Base-by-base conservation (phyloP, 2,329 filamentous ascomycete genomes). In the Ophiosphaerella narmari region DNA sequence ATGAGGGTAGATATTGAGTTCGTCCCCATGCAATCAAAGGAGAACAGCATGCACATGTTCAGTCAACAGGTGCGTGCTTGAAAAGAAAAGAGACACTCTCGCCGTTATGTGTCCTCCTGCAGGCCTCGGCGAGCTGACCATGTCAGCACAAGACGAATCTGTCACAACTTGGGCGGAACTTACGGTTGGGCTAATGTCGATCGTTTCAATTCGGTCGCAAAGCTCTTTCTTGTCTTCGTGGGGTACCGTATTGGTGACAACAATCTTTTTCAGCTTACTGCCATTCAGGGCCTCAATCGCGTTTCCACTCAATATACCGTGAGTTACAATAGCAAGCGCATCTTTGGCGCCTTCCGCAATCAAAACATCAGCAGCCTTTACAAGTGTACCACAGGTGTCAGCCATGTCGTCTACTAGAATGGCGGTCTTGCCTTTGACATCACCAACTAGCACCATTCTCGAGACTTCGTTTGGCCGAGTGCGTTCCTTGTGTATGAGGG, bases 361-460 rank as follows among this genome's bases (percentile, higher is more conserved):
- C 44, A 97, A 84, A 0, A 92, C 93, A 49, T 90, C 87, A 13
- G 93, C 94, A 2, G 92, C 94, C 78, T 97, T 97, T 73, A 82
- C 85, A 11, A 89, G 79, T 1, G 91, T 96, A 61, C 91, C 91
- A 73, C 92, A 97, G 4, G 93, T 97, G 71, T 97, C 93, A 29
- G 92, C 92, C 91, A 97, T 97, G 72, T 97, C 93, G 72, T 97
- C 93, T 40, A 99, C 93, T 41, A 99, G 86, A 68, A 99, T 97
- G 52, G 93, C 93, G 26, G 93, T 87, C 78, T 94, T 94, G 77
- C 90, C 89, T 60, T 86, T 83, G 39, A 97, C 94, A 60, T 95
- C 91, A 60, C 94, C 94, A 43, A 97, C 93, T n/a, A 99, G 87
- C 1, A 91, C 90, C 91, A 96, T 96, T 65, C 90, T 87, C 8